Evolutionary conservation across 805 yeast species (phyloP).

Genomic region (Saccharomyces paradoxus): DNA sequence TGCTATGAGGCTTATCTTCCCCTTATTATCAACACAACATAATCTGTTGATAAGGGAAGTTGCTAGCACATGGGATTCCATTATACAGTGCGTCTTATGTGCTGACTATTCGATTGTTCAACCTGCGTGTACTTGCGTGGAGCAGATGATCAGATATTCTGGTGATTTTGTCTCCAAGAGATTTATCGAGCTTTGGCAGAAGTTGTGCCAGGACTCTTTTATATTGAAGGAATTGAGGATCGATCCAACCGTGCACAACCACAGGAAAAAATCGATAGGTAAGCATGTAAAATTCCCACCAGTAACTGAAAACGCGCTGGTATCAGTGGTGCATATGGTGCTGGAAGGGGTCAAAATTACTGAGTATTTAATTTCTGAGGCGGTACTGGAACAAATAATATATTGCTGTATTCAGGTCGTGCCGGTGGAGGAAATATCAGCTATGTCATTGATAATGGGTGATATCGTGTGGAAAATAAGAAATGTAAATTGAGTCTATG

Average conservation of each 20-base stretch:
- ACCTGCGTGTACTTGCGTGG: conserved; percentile 18
- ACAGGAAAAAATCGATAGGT: not conserved
- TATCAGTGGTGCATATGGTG: conserved; percentile 15
- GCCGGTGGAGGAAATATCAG: conserved; percentile 12
- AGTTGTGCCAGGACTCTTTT: conserved; percentile 9
- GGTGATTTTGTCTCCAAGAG: conserved; percentile 24
- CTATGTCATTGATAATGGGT: conserved; percentile 16
- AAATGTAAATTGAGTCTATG: not conserved
- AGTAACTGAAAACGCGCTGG: conserved; percentile 15
- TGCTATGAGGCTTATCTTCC: conserved; percentile 38
- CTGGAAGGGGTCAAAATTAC: conserved; percentile 22
- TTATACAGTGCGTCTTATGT: conserved; percentile 14
- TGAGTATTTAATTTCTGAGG: conserved; percentile 18
- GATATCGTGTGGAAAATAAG: conserved; percentile 14
- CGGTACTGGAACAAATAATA: conserved; percentile 17
- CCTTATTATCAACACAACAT: conserved; percentile 44
- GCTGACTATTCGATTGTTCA: conserved; percentile 19
- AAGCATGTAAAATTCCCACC: conserved; percentile 16
- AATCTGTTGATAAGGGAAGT: conserved; percentile 26
- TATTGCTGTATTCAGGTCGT: conserved; percentile 17
- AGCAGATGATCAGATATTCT: conserved; percentile 14
- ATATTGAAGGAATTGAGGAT: conserved; percentile 10
- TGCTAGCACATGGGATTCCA: conserved; percentile 25
- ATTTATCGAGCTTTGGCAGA: conserved; percentile 24
- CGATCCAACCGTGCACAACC: too few relatives aligned